phyloP scores from a whole-genome alignment of 305 asterid species.

The Lippia alba region DNA sequence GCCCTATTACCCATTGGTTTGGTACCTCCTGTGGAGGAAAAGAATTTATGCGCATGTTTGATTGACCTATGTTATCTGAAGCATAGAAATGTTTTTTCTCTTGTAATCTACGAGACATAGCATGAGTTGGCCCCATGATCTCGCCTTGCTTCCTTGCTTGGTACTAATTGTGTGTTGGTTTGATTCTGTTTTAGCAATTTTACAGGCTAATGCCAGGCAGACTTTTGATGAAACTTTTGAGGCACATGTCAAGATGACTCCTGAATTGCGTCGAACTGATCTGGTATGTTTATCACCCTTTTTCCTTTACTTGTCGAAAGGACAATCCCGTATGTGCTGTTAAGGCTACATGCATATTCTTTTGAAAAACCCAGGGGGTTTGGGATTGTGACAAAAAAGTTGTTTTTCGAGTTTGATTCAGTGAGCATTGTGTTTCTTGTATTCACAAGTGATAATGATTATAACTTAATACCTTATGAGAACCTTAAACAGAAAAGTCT shows the following conservation, averaged over 20 bases:
- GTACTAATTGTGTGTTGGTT: conserved; percentile 42
- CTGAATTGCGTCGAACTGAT: conserved; percentile 92
- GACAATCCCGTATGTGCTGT: background rate
- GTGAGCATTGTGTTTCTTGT: conserved; percentile 3
- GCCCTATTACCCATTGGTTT: background rate
- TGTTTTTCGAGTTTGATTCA: background rate
- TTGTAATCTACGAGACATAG: conserved; percentile 6
- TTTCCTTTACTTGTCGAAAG: conserved; percentile 7
- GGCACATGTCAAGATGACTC: conserved; percentile 89
- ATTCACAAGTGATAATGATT: conserved; percentile 2
- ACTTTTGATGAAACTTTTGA: conserved; percentile 91
- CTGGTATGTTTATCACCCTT: conserved; percentile 64
- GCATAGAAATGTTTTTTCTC: background rate
- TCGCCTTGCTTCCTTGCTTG: background rate
- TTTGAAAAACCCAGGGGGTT: background rate
- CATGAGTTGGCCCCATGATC: conserved; percentile 16
- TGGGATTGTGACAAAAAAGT: background rate
- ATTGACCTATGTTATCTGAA: background rate
- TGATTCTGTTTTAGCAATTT: conserved; percentile 52
- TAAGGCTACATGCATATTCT: background rate
- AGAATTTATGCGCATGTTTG: background rate
- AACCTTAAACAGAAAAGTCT: background rate
- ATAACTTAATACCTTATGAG: background rate
- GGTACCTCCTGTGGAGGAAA: conserved; percentile 1
- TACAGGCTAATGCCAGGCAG: conserved; percentile 75